Evolutionary conservation across 2,329 filamentous ascomycete species (phyloP), one percentile per base, ranked within the genome.

Genomic region (Shiraia bambusicola): DNA sequence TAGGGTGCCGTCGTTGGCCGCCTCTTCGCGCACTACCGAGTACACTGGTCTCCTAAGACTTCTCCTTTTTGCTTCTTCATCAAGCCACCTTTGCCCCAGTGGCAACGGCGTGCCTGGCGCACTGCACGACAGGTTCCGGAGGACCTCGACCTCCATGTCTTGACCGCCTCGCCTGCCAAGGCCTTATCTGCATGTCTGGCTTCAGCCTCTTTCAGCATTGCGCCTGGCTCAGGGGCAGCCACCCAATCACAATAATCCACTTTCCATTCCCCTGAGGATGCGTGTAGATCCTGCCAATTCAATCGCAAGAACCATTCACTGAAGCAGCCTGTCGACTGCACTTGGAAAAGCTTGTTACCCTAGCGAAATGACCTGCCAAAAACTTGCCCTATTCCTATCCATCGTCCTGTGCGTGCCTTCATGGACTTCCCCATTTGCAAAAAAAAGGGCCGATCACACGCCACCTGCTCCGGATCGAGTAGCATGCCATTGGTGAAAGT

Each of bases 241-340:
- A 34, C 33, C 48, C 33, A 48, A 42, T 48, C 15, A 37, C 28
- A 36, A 24, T 26, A 13, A 22, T 22, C 19, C 8, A 8, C 19
- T 22, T 8, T 8, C 40, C 17, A 25, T 10, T 25, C 34, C 46
- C 43, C 43, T 45, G 31, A 40, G 24, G 19, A 28, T 34, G 30
- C 35, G 34, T 43, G 50, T 25, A 28, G 43, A 54, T 52, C 43
- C 22, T 40, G 31, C 43, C 24, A 32, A 37, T 48, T 30, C 36
- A 38, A 29, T 27, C 28, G 24, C 34, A 26, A 17, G 32, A 34
- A 31, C 38, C 32, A 9, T 34, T 26, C 25, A 26, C 40, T 30
- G 16, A 28, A 43, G 24, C 16, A 34, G 35, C 16, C 26, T 14
- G 25, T 25, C 34, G n/a, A 38, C 19, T 31, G 32, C 14, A 31